These are phyloP conservation scores for Ustilaginoidea virens DNA, from an alignment of 2,329 filamentous ascomycete species.

Conservation along the genomic window DNA sequence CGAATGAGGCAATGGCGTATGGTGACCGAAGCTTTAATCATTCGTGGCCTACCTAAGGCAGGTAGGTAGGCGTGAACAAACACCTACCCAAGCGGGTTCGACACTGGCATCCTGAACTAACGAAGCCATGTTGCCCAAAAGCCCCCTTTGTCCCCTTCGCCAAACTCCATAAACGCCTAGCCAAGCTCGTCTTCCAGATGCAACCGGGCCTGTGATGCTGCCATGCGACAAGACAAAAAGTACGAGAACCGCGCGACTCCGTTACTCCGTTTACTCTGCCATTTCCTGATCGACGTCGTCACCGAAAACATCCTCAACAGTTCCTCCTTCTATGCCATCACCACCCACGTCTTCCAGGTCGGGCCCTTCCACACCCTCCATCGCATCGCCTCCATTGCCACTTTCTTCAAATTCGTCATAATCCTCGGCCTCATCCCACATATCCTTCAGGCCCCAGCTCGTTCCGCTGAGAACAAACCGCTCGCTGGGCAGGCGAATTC, in stretches of 20 bases:
- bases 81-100: no score
- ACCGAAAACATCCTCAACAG: constrained; percentile 39
- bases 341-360: constrained; percentile 26
- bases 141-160: not conserved
- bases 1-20: not conserved
- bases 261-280: constrained; percentile 22
- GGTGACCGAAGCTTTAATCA: no score
- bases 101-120: not conserved
- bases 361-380: constrained; percentile 30
- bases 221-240: not conserved
- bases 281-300: constrained; percentile 41
- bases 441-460: constrained; percentile 47
- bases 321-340: constrained; percentile 32
- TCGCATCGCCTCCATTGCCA: constrained; percentile 28
- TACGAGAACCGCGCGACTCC: not conserved
- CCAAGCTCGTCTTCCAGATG: not conserved
- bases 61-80: no score
- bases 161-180: constrained; percentile 7
- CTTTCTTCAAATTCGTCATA: constrained; percentile 22
- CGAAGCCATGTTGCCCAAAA: not conserved
- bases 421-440: constrained; percentile 35
- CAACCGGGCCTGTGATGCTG: no score
- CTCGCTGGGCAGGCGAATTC: constrained; percentile 49
- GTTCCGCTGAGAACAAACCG: constrained; percentile 52
- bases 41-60: no score